A percentile compares a stretch with the other conserved stretches of the same genome.
phyloP scores from a whole-genome alignment of 305 asterid species.

The Andrographis paniculata region DNA sequence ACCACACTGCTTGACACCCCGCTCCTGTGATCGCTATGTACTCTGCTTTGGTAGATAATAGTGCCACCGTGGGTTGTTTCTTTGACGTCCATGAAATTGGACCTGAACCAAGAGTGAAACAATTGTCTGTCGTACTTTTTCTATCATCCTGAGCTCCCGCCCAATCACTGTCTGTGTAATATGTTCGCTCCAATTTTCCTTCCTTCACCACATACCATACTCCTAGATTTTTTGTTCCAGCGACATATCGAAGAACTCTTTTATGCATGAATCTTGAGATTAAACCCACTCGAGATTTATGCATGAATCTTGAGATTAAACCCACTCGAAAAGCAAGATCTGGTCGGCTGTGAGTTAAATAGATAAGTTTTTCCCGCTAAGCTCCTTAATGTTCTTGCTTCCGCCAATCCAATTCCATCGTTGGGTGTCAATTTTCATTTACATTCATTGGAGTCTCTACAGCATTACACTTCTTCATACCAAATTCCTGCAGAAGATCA shows the following conservation, averaged over 20 bases:
- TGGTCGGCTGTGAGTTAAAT: too few species aligned
- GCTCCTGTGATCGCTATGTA: too few species aligned
- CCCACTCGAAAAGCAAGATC: too few species aligned
- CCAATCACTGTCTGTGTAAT: too few species aligned
- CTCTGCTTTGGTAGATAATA: too few species aligned
- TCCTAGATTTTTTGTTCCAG: background rate
- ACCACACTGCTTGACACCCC: background rate
- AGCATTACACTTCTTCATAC: background rate
- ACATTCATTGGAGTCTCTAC: background rate
- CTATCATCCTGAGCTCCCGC: too few species aligned
- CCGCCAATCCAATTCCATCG: background rate
- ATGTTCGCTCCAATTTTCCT: too few species aligned
- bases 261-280: background rate
- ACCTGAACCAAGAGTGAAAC: background rate
- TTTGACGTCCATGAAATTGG: background rate
- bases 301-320: too few species aligned
- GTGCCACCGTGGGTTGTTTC: background rate
- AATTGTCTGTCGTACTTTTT: background rate
- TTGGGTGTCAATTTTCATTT: background rate
- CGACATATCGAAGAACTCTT: background rate
- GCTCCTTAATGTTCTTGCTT: background rate
- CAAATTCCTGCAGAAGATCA: background rate
- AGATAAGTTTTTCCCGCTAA: too few species aligned
- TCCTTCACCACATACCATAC: too few species aligned
- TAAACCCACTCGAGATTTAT: too few species aligned